These are phyloP conservation scores for Gilbertella persicaria DNA, from an alignment of 371 early-diverging fungal species.

Conservation along the genomic window DNA sequence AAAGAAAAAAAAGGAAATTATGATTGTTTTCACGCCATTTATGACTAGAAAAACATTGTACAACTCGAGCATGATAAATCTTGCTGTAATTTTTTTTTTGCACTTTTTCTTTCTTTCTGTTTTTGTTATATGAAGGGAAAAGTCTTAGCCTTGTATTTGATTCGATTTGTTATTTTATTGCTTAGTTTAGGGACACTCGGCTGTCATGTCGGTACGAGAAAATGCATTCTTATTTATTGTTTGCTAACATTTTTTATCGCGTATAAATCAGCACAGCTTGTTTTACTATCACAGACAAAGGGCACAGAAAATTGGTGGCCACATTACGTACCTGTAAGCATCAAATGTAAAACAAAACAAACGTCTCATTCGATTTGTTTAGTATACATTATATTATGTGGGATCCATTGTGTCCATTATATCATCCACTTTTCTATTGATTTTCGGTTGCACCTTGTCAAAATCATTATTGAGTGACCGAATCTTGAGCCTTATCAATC, in stretches of 20 bases:
- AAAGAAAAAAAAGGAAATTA: conserved; percentile 1
- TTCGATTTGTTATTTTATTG: conserved; percentile 2
- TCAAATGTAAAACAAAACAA: not conserved
- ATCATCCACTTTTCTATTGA: conserved; percentile 26
- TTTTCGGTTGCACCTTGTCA: conserved; percentile 16
- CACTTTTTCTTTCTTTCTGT: not conserved
- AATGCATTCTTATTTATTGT: too few relatives aligned
- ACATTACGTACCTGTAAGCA: conserved; percentile 31
- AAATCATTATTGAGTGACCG: conserved; percentile 31
- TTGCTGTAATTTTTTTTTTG: not conserved
- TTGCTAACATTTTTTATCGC: not conserved
- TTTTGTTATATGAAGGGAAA: conserved; percentile 6
- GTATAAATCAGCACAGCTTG: conserved; percentile 27
- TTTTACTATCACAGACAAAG: conserved; percentile 18
- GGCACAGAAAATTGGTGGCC: conserved; percentile 29
- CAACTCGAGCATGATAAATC: not conserved
- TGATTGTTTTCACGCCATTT: too few relatives aligned
- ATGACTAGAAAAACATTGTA: not conserved
- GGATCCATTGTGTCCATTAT: conserved; percentile 39
- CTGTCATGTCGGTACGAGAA: conserved; percentile 26
- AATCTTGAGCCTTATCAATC: conserved; percentile 26
- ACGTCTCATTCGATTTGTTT: not conserved
- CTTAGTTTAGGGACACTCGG: conserved; percentile 15
- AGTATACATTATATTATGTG: conserved; percentile 48
- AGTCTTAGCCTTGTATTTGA: conserved; percentile 6